These are phyloP conservation scores for Mortierella polycephala DNA, from an alignment of 371 early-diverging fungal species.

Conservation along the genomic window DNA sequence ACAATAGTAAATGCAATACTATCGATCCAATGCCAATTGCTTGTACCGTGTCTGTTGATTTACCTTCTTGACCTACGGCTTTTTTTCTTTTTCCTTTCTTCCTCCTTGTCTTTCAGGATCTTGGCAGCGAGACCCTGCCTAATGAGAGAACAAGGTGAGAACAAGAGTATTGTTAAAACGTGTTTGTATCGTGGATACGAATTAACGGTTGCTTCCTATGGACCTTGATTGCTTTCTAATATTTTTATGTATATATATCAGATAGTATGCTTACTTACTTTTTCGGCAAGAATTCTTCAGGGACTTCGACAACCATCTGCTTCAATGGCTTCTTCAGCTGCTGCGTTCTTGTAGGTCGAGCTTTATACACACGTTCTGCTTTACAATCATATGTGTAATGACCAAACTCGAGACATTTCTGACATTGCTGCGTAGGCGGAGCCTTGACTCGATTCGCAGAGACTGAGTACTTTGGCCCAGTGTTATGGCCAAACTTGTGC, in stretches of 20 bases:
- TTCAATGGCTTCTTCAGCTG: slow-evolving; percentile 70
- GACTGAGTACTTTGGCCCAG: slow-evolving; percentile 35
- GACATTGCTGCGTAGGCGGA: slow-evolving; percentile 67
- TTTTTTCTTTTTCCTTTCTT: slow-evolving; percentile 43
- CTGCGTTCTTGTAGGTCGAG: slow-evolving; percentile 72
- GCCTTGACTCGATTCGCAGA: slow-evolving; percentile 53
- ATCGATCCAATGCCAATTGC: no score
- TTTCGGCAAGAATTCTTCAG: slow-evolving; percentile 63
- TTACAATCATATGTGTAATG: slow-evolving; percentile 73
- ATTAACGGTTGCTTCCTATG: neutral
- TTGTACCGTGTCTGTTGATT: no score
- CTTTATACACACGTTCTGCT: slow-evolving; percentile 61
- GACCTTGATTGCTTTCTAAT: no score
- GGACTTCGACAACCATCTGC: slow-evolving; percentile 60
- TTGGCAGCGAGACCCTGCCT: slow-evolving; percentile 67
- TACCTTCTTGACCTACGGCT: slow-evolving; percentile 26
- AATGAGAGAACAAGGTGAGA: neutral
- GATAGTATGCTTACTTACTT: slow-evolving; percentile 21
- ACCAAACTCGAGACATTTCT: slow-evolving; percentile 69
- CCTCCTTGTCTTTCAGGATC: slow-evolving; percentile 62
- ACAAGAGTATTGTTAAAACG: neutral
- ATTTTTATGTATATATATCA: no score
- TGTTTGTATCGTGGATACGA: neutral
- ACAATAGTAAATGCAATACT: neutral
- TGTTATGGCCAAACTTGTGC: slow-evolving; percentile 21